Conservation (phyloP, 169 alveolate species). For the Cryptosporidium xiaoi region DNA sequence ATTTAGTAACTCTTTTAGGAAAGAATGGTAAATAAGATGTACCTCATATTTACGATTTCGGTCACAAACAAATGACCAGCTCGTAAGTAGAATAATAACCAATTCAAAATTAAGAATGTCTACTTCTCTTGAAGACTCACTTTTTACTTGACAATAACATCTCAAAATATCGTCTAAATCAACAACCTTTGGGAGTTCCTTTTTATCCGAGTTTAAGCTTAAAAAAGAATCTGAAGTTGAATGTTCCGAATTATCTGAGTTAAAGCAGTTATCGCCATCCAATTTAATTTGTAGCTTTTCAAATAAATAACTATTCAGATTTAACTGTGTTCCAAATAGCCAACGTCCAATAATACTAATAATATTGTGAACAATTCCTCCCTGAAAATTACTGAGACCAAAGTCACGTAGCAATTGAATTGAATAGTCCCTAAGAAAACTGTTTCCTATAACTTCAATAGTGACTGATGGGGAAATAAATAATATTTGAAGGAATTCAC, state of each 20-base stretch:
- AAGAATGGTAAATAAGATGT: constrained; percentile 45
- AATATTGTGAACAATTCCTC: constrained; percentile 45
- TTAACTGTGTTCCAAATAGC: constrained; percentile 11
- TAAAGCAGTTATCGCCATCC: neutral
- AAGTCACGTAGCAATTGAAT: constrained; percentile 37
- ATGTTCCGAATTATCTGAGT: neutral
- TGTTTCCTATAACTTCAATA: neutral
- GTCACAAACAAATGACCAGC: constrained; percentile 69
- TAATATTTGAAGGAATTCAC: constrained; percentile 48
- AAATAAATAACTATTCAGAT: constrained; percentile 1
- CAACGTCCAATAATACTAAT: constrained; percentile 61
- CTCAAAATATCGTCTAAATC: constrained; percentile 24
- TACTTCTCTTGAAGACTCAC: neutral
- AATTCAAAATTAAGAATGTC: constrained; percentile 25
- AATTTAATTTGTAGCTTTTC: constrained; percentile 8
- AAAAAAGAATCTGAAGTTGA: neutral
- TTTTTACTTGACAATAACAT: constrained; percentile 22
- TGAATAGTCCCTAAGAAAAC: neutral
- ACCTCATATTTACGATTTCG: constrained; percentile 45
- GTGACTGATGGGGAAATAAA: constrained; percentile 41
- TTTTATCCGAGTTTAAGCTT: neutral
- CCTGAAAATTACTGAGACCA: constrained; percentile 35
- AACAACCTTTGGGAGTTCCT: neutral
- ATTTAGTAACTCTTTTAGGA: constrained; percentile 22
- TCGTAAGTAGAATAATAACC: constrained; percentile 5